Evolutionary conservation across 1,284 basidiomycete species (phyloP).

Genomic region (Melampsora larici-populina): DNA sequence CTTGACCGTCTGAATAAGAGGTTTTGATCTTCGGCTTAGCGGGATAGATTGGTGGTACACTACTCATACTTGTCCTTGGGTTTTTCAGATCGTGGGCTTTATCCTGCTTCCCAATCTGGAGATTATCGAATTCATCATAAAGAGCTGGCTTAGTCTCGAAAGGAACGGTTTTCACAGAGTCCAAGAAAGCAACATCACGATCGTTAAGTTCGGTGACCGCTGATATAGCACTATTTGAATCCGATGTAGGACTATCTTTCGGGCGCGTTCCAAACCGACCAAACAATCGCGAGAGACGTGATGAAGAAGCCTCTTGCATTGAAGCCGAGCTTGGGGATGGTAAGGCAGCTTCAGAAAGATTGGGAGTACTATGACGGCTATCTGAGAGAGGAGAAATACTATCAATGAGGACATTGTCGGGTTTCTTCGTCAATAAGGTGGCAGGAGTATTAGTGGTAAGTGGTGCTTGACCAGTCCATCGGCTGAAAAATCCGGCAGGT

Average conservation of each 20-base stretch:
- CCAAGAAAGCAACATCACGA: conserved; percentile 20
- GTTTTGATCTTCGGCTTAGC: no score
- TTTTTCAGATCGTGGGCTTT: background rate
- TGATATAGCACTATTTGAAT: background rate
- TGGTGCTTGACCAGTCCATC: conserved; percentile 18
- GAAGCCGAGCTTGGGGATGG: conserved; percentile 28
- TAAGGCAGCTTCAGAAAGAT: background rate
- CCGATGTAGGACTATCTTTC: background rate
- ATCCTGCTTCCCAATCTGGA: background rate
- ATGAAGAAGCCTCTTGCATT: conserved; percentile 11
- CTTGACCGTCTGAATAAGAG: background rate
- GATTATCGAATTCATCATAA: conserved; percentile 23
- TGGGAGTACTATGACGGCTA: background rate
- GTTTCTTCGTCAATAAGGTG: conserved; percentile 9
- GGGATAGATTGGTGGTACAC: no score
- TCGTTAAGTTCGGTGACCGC: conserved; percentile 35
- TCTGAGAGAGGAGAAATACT: background rate
- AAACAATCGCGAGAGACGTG: conserved; percentile 33
- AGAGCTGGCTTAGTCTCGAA: conserved; percentile 1
- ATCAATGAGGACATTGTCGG: background rate
- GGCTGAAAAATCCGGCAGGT: conserved; percentile 28
- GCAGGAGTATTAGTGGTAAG: conserved; percentile 3
- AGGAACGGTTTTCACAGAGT: conserved; percentile 30
- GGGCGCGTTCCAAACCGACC: conserved; percentile 29
- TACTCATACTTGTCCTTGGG: no score